Evolutionary conservation across 371 early-diverging fungal genomes (phyloP), one percentile per base, ranked within the genome.

Genomic region (Catenaria anguillulae): DNA sequence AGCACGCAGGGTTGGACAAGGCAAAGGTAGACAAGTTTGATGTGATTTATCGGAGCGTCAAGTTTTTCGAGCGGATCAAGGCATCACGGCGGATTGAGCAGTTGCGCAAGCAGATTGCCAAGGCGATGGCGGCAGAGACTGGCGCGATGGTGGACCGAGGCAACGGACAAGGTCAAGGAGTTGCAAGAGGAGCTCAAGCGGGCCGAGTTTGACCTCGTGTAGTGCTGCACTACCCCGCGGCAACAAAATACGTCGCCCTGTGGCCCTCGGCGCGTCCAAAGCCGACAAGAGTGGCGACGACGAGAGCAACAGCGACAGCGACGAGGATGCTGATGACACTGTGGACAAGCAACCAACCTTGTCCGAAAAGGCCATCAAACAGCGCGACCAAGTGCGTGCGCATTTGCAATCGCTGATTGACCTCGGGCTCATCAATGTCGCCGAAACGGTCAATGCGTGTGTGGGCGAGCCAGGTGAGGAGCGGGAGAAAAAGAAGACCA

Each of bases 221-320:
- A 50, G 52, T 50, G 52, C 24, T 50, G 52, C 52, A 50, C 31
- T 50, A 29, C 52, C 52, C 52, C 29, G 29, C 52, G 6, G 52
- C 52, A 23, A 50, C 29, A 12, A 50, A 50, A 31, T 50, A 50
- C 52, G 26, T 29, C 8, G 52, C 52, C 29, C 52, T 50, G 52
- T 50, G 29, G 29, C 26, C 26, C 29, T 12, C 26, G 52, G 31
- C 8, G 29, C 10, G 29, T 26, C 52, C 2, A 43, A 43, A 17
- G 17, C 21, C 45, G 17, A 12, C 10, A 17, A 4, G 37, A 37
- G 13, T 4, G 0, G 46, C 4, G 46, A 17, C 46, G 46, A 46
- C n/a, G 8, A 23, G 10, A 21, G 46, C 24, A n/a, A n/a, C n/a
- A n/a, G n/a, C n/a, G n/a, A n/a, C n/a, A n/a, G n/a, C n/a, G n/a